phyloP scores from a whole-genome alignment of 2,329 filamentous ascomycete genomes.

The Botrytis deweyae region DNA sequence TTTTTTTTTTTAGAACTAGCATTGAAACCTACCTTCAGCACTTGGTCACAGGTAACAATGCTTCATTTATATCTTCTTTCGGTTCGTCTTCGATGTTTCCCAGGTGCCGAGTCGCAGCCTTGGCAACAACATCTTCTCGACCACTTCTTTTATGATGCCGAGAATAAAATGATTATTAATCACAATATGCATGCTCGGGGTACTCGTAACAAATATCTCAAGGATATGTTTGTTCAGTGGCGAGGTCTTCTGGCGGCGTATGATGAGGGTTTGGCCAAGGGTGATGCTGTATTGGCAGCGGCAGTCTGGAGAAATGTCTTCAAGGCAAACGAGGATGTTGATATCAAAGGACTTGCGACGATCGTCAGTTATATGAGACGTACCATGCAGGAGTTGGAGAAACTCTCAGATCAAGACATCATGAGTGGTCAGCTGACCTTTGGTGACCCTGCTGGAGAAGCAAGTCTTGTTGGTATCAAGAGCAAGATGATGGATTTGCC shows the following conservation, averaged over 20 bases:
- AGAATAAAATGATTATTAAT: conserved; percentile 77
- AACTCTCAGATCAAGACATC: conserved; percentile 52
- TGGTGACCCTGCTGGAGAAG: conserved; percentile 45
- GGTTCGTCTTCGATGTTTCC: conserved; percentile 77
- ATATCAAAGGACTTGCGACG: conserved; percentile 58
- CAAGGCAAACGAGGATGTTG: conserved; percentile 66
- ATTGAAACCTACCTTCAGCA: conserved; percentile 84
- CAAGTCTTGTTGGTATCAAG: conserved; percentile 41
- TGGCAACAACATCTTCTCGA: conserved; percentile 92
- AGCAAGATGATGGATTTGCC: conserved; percentile 43
- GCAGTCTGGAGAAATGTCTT: conserved; percentile 95
- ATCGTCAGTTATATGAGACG: conserved; percentile 64
- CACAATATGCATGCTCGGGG: conserved; percentile 66
- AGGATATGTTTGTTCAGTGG: conserved; percentile 93
- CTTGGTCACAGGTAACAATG: conserved; percentile 95
- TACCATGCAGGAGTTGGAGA: conserved; percentile 54
- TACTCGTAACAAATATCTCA: conserved; percentile 66
- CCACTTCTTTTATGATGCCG: conserved; percentile 90
- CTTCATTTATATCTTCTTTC: conserved; percentile 93
- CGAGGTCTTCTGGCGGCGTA: conserved; percentile 81
- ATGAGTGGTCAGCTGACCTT: conserved; percentile 50
- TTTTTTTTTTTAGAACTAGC: conserved; percentile 60
- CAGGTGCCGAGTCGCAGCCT: conserved; percentile 63
- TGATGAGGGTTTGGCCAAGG: conserved; percentile 75
- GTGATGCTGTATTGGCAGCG: conserved; percentile 73